A percentile compares a stretch with the other conserved stretches of the same genome.
Evolutionary conservation across 2,329 filamentous ascomycete species (phyloP).

Genomic region (Triangularia verruculosa): DNA sequence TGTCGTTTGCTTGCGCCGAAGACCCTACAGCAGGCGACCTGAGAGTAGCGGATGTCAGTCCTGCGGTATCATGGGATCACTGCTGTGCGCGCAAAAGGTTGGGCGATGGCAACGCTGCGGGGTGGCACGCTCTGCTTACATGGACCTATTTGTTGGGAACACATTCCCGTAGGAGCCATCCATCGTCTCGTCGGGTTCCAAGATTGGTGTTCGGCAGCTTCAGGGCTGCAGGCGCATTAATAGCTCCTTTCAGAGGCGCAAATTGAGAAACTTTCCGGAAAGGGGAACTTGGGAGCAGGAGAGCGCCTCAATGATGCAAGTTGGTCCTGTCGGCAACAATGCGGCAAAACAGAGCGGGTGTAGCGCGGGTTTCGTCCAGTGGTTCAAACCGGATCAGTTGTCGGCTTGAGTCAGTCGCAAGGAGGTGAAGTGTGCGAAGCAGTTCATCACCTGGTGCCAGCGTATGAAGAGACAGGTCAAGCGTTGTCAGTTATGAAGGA

Average conservation of each 20-base stretch:
- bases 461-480: background rate
- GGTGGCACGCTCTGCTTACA: slow-evolving; percentile 23
- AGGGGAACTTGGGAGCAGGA: background rate
- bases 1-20: slow-evolving; percentile 28
- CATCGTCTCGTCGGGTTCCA: slow-evolving; percentile 20
- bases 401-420: background rate
- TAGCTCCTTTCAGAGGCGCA: background rate
- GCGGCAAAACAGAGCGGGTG: slow-evolving; percentile 15
- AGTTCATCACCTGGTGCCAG: background rate
- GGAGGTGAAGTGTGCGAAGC: background rate
- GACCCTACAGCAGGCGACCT: slow-evolving; percentile 25
- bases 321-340: slow-evolving; percentile 2
- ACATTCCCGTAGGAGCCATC: slow-evolving; percentile 34
- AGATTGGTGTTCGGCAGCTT: slow-evolving; percentile 8
- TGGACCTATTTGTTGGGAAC: slow-evolving; percentile 28
- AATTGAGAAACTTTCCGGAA: background rate
- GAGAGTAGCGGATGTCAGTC: slow-evolving; percentile 11
- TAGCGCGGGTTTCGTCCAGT: background rate
- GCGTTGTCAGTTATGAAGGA: background rate
- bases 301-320: slow-evolving; percentile 5
- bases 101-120: background rate
- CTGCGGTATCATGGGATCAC: background rate
- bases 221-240: slow-evolving; percentile 5
- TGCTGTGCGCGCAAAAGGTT: background rate
- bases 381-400: background rate